phyloP scores from a whole-genome alignment of 1,139 yeast genomes.

The Trichomonascaceae sp. region DNA sequence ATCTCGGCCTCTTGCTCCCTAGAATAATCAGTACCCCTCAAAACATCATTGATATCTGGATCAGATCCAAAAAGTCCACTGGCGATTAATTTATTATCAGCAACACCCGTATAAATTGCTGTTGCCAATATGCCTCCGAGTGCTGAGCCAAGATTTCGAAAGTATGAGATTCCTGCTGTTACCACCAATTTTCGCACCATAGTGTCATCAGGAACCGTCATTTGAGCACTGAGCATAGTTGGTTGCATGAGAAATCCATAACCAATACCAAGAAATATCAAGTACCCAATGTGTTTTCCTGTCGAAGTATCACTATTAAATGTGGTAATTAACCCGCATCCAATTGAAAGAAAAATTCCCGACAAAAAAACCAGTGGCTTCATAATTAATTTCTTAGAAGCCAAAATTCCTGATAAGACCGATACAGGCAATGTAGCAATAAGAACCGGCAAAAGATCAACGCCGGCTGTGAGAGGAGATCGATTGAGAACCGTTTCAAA shows the following conservation, averaged over 20 bases:
- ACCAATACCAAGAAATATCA: constrained; percentile 34
- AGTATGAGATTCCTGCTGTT: neutral
- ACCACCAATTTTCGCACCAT: constrained; percentile 1
- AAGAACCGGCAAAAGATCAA: constrained; percentile 49
- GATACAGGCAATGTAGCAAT: constrained; percentile 46
- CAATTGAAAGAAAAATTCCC: constrained; percentile 44
- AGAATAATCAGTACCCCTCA: neutral
- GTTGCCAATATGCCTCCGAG: constrained; percentile 5
- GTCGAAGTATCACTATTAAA: constrained; percentile 37
- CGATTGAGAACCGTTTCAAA: constrained; percentile 47
- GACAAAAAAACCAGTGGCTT: constrained; percentile 35
- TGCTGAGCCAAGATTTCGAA: constrained; percentile 2
- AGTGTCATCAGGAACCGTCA: constrained; percentile 5
- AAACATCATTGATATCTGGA: neutral
- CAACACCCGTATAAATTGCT: constrained; percentile 5
- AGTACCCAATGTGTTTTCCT: constrained; percentile 45
- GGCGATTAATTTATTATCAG: neutral
- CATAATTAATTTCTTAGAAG: constrained; percentile 38
- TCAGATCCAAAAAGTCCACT: constrained; percentile 1
- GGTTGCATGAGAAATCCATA: constrained; percentile 1
- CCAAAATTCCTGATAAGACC: constrained; percentile 40
- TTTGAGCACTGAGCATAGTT: constrained; percentile 5
- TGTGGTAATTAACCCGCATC: constrained; percentile 45
- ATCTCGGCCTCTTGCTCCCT: neutral
- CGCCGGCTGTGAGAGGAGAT: constrained; percentile 48